Percentiles rank a stretch among this genome's conserved stretches.
These are phyloP conservation scores for Tothia fuscella DNA, from an alignment of 2,329 filamentous ascomycete species.

Conservation along the genomic window DNA sequence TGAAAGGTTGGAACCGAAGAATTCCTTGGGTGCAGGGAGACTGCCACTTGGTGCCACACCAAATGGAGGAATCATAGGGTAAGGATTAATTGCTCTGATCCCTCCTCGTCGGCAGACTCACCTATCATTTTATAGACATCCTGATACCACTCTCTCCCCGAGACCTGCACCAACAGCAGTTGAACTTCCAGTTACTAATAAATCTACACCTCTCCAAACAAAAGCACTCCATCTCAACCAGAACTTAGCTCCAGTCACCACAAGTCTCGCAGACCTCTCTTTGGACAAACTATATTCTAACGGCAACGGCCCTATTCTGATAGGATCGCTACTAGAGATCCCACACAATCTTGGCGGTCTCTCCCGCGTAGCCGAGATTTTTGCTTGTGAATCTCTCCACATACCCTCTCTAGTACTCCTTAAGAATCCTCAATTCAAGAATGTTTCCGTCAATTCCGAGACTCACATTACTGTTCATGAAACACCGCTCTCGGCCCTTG, in stretches of 20 bases:
- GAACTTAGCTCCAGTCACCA: neutral
- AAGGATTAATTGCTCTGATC: too few species aligned
- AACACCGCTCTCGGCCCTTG: slow-evolving; percentile 20
- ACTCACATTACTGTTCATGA: slow-evolving; percentile 36
- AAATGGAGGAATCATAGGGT: too few species aligned
- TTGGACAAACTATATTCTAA: slow-evolving; percentile 14
- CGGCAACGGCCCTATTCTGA: slow-evolving; percentile 29
- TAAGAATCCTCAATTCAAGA: slow-evolving; percentile 36
- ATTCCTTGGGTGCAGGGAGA: too few species aligned
- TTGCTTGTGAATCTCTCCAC: slow-evolving; percentile 35
- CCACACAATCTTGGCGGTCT: slow-evolving; percentile 39
- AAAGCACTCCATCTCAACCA: slow-evolving; percentile 21
- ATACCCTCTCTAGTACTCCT: slow-evolving; percentile 30
- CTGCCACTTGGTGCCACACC: too few species aligned
- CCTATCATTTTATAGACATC: too few species aligned
- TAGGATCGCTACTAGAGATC: slow-evolving; percentile 39
- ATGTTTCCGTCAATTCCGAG: slow-evolving; percentile 37
- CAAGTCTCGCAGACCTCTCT: slow-evolving; percentile 13
- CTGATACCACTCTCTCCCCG: too few species aligned
- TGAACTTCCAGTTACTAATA: too few species aligned
- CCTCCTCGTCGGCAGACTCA: too few species aligned
- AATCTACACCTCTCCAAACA: slow-evolving; percentile 42
- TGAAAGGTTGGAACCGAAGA: neutral
- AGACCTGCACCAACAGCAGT: too few species aligned
- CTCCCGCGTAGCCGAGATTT: slow-evolving; percentile 39